Evolutionary conservation across 2,329 filamentous ascomycete species (phyloP), one percentile per base, ranked within the genome.

Genomic region (Curvularia hawaiiensis): DNA sequence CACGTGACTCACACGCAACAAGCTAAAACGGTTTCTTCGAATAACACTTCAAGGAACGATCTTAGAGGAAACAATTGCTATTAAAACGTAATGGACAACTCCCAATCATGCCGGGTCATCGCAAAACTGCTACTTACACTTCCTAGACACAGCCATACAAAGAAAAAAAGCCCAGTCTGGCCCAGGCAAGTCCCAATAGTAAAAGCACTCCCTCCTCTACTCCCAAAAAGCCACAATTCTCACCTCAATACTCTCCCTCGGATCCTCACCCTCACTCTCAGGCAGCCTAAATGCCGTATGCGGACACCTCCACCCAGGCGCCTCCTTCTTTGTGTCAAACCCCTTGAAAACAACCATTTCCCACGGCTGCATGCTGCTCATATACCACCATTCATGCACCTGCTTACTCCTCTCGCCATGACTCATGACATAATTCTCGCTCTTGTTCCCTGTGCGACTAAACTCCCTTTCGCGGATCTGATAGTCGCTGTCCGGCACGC

Each of bases 241-340:
- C 22, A 55, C 61, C 52, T 73, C 70, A 50, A 73, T 68, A 50
- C 69, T 71, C 50, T 71, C 64, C 45, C 70, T 68, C 33, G 60
- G 38, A 11, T 52, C 44, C 33, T 65, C 28, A 1, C 58, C 58
- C 8, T 64, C 62, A 22, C 45, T 57, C 10, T 45, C 60, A n/a
- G 52, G 50, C 40, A 67, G 44, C 20, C 43, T 50, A 53, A 72
- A 69, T 30, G 70, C 69, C 10, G 62, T 67, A 53, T 73, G 70
- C 39, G 66, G 66, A 54, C 67, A 66, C 47, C 68, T 59, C 59
- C 68, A 67, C 30, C 66, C 66, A 4, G 61, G 35, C 18, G 53
- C 43, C 18, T 55, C 54, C 38, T 48, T 52, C 47, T 64, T 53
- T 7, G 60, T 64, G 50, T 73, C 70, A 49, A 63, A 69, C 8